Conservation (phyloP, 2,329 filamentous ascomycete genomes). For the Alternaria brassicicola region DNA sequence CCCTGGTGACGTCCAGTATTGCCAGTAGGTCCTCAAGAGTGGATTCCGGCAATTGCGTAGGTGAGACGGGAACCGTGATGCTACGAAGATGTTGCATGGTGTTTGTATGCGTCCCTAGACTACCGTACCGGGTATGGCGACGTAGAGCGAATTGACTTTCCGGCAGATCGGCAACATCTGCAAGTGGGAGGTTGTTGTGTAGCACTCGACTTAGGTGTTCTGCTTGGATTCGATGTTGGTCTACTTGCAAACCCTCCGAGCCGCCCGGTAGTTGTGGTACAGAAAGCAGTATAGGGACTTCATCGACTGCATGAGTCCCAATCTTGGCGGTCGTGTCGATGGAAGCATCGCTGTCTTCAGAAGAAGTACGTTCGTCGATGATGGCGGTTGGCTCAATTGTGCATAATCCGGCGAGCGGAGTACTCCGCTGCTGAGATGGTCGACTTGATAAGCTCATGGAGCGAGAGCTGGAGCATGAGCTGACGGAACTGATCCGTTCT, state of each 20-base stretch:
- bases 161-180: not conserved
- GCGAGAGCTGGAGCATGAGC: constrained; percentile 23
- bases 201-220: constrained; percentile 36
- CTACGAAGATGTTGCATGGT: constrained; percentile 14
- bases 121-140: constrained; percentile 12
- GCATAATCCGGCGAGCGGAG: not conserved
- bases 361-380: not conserved
- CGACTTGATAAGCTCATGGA: constrained; percentile 23
- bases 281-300: not conserved
- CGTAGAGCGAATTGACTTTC: constrained; percentile 5
- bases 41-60: not conserved
- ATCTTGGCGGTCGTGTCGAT: too few species aligned
- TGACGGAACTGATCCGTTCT: constrained; percentile 31
- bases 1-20: not conserved
- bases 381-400: not conserved
- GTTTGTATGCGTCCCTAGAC: constrained; percentile 10
- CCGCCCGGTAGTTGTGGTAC: constrained; percentile 7
- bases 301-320: not conserved
- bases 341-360: not conserved
- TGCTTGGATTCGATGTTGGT: constrained; percentile 30
- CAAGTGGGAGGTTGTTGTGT: constrained; percentile 19
- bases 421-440: constrained; percentile 7
- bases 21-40: not conserved
- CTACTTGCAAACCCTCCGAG: not conserved
- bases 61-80: constrained; percentile 10